These are phyloP conservation scores for Chrysanthemum seticuspe DNA, from an alignment of 129 eudicot species.

Conservation along the genomic window DNA sequence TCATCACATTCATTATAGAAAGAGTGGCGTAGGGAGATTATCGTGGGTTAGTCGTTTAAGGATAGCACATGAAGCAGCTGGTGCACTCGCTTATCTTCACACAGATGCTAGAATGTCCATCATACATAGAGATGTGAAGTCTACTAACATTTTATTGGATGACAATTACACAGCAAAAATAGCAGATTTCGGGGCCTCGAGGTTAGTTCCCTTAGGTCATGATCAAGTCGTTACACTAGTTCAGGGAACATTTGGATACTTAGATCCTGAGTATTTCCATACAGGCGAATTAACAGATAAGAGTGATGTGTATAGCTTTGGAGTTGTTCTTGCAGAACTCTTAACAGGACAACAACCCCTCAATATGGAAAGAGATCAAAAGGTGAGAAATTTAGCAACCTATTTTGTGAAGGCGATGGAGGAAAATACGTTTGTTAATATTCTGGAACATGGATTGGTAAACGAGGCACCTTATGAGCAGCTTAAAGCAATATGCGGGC, in stretches of 20 bases:
- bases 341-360: constrained; percentile 1
- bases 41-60: no score
- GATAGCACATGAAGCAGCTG: no score
- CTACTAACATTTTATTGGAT: constrained; percentile 8
- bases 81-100: no score
- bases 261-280: constrained; percentile 13
- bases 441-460: not conserved
- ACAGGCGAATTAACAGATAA: not conserved
- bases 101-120: no score
- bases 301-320: constrained; percentile 13
- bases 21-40: no score
- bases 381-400: not conserved
- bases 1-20: no score
- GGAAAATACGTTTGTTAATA: not conserved
- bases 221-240: constrained; percentile 6
- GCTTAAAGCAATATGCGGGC: not conserved
- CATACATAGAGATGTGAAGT: constrained; percentile 7
- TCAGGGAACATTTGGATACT: constrained; percentile 13
- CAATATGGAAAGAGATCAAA: not conserved
- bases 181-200: constrained; percentile 9
- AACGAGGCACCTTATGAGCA: constrained; percentile 9
- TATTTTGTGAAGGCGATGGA: not conserved
- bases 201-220: not conserved
- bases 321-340: constrained; percentile 18
- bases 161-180: constrained; percentile 1